Percentiles rank a stretch among this genome's conserved stretches.
Conservation (phyloP, 306 rosid genomes). For the Pyrus communis region DNA sequence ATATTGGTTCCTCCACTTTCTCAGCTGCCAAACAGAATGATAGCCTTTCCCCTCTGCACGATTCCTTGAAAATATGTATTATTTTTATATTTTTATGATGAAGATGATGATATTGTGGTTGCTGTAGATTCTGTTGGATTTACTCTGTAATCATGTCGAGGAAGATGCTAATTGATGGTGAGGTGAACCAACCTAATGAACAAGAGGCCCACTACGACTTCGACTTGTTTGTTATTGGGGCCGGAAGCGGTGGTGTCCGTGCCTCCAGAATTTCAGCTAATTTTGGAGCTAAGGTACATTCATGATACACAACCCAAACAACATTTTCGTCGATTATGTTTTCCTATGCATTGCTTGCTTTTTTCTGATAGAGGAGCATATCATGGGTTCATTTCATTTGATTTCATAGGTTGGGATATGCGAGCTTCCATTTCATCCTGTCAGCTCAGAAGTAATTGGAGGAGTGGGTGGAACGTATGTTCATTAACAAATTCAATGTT, state of each 20-base stretch:
- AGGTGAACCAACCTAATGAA: constrained; percentile 31
- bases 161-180: constrained; percentile 79
- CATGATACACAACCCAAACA: neutral
- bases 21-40: neutral
- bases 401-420: constrained; percentile 74
- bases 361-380: constrained; percentile 3
- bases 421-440: constrained; percentile 85
- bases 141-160: constrained; percentile 55
- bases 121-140: constrained; percentile 12
- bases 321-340: neutral
- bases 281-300: constrained; percentile 75
- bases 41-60: neutral
- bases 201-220: constrained; percentile 50
- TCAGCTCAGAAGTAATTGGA: constrained; percentile 82
- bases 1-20: neutral
- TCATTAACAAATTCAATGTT: neutral
- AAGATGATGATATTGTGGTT: neutral
- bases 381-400: neutral
- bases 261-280: constrained; percentile 78
- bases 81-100: neutral
- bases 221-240: constrained; percentile 86
- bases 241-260: constrained; percentile 99
- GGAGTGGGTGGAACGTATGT: constrained; percentile 99
- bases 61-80: neutral
- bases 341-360: neutral